These are phyloP conservation scores for Oropetium thomaeum DNA, from an alignment of 176 grass and related monocot genomes.

Conservation along the genomic window DNA sequence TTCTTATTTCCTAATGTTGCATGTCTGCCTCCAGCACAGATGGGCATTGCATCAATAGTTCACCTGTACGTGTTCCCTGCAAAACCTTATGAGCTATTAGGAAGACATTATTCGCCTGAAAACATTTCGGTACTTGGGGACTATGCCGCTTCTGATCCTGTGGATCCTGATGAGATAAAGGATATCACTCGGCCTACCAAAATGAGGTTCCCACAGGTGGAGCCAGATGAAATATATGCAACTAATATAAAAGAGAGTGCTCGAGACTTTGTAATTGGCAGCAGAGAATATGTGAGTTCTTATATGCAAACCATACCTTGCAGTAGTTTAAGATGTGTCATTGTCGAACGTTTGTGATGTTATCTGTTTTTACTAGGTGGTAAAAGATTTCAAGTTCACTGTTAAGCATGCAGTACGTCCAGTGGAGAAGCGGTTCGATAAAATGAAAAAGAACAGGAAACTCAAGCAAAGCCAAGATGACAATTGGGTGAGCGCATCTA, in stretches of 20 bases:
- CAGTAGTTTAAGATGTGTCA: background rate
- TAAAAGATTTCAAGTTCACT: constrained; percentile 92
- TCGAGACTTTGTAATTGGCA: constrained; percentile 69
- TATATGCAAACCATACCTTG: background rate
- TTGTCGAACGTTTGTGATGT: background rate
- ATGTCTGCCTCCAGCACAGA: constrained; percentile 63
- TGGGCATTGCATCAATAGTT: constrained; percentile 73
- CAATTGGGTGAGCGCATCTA: constrained; percentile 46
- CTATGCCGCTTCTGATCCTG: constrained; percentile 57
- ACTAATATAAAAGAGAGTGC: constrained; percentile 75
- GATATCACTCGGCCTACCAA: constrained; percentile 64
- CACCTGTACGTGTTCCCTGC: constrained; percentile 80
- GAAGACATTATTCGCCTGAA: constrained; percentile 33
- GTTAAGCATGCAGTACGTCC: constrained; percentile 73
- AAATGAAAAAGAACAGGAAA: constrained; percentile 56
- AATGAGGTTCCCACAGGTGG: constrained; percentile 57
- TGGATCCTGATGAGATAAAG: constrained; percentile 78
- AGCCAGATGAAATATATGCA: constrained; percentile 46
- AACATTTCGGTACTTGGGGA: constrained; percentile 75
- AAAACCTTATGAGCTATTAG: constrained; percentile 66
- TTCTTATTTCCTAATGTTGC: constrained; percentile 19
- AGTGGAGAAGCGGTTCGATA: constrained; percentile 64
- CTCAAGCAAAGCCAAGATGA: constrained; percentile 56
- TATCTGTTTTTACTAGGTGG: constrained; percentile 37
- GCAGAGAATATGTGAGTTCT: constrained; percentile 68